Conservation (phyloP, 768 basidiomycete species). For the Tylopilus vinaceipallidus region DNA sequence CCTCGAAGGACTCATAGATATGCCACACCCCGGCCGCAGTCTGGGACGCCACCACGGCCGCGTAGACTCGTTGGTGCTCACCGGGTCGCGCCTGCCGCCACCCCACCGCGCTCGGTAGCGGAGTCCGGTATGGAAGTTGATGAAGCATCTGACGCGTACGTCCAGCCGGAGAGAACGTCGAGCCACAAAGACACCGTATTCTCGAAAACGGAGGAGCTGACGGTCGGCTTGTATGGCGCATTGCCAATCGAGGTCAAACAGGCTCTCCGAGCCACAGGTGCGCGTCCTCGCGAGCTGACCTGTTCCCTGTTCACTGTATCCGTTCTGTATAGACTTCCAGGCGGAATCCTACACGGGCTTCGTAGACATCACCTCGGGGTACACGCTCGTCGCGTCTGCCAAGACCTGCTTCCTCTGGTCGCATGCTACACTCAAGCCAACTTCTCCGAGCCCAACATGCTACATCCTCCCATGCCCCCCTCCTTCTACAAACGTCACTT, state of each 20-base stretch:
- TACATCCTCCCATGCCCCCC: conserved; percentile 78
- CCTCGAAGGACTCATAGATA: conserved; percentile 50
- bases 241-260: conserved; percentile 76
- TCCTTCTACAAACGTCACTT: conserved; percentile 46
- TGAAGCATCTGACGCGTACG: conserved; percentile 42
- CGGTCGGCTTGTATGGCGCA: conserved; percentile 64
- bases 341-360: conserved; percentile 66
- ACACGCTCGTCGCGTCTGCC: conserved; percentile 67
- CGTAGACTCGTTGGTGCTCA: conserved; percentile 25
- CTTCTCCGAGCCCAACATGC: conserved; percentile 58
- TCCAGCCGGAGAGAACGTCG: conserved; percentile 36
- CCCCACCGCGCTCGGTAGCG: conserved; percentile 36
- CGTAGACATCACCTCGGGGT: conserved; percentile 70
- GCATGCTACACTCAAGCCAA: conserved; percentile 69
- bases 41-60: conserved; percentile 27
- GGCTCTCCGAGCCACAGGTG: conserved; percentile 65
- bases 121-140: conserved; percentile 69
- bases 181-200: conserved; percentile 43
- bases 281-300: not conserved
- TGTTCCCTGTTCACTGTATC: not conserved
- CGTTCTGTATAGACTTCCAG: conserved; percentile 60
- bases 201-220: conserved; percentile 71
- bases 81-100: conserved; percentile 17
- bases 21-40: conserved; percentile 25
- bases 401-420: conserved; percentile 85